Evolutionary conservation across 139 green algal genomes (phyloP), one percentile per base, ranked within the genome.

Genomic region (Chlorella sp.): DNA sequence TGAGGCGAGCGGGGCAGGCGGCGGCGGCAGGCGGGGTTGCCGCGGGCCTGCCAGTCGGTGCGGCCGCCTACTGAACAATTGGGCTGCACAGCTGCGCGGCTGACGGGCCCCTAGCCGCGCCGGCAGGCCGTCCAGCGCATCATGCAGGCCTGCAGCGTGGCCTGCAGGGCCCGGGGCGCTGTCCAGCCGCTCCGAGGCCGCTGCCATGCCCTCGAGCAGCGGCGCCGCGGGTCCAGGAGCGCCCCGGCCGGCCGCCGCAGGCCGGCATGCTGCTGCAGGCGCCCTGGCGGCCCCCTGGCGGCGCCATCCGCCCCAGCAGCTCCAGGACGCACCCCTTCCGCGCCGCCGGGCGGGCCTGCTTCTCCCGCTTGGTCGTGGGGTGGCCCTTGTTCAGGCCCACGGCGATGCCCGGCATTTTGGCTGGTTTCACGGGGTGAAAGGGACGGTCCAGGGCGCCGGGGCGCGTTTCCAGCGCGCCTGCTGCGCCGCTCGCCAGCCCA

Each of bases 341-440:
- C n/a, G 72, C 70, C n/a, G 92, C 88, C 51, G 94, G 93, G 25
- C 88, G 85, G 9, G 88, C 51, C 39, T 75, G 69, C 85, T 92
- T 87, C 70, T 96, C 92, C 57, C 89, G 85, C 85, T 94, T 95
- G 64, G 95, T 98, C n/a, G 94, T 88, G 0, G 93, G 72, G 84
- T 98, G 95, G 62, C 96, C 96, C 91, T 97, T 97, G 89, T 96
- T 93, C 9, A 97, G 87, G 86, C 96, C 96, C 34, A 97, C 95
- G 57, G 96, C 95, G 55, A 98, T 93, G 16, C 94, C 96, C 21
- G 85, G 75, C 51, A 60, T 60, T 60, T 60, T 60, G 51, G 51
- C 51, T 60, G 51, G 51, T 60, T 60, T 60, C 51, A 60, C 51
- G 51, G 51, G 51, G 51, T 60, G 62, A 81, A 65, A 69, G 56